Evolutionary conservation across 139 green algal species (phyloP), one percentile per base, ranked within the genome.

Genomic region (Chlamydomonas sp.): DNA sequence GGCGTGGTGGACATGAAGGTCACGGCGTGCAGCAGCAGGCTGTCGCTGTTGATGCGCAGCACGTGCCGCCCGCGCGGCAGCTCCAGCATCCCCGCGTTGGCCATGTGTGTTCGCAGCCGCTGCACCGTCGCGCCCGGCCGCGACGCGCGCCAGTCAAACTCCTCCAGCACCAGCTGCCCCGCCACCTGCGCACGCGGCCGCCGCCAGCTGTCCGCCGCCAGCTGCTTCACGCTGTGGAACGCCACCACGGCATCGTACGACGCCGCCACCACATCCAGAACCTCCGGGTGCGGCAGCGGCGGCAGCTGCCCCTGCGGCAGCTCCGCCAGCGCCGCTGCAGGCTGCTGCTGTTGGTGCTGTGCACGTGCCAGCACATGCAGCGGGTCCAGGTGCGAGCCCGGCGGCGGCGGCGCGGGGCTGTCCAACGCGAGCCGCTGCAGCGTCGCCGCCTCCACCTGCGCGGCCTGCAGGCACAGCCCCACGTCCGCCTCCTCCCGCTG

Each of bases 31-130:
- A 94, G 90, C 71, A 88, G 83, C 16, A 90, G 74, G 1, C 64
- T 14, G 68, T 85, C 77, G 31, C 77, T 83, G 31, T 78, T 85
- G 49, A 95, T 75, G 60, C 90, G 91, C 90, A 96, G 84, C 80
- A 95, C 63, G 85, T 96, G 94, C n/a, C 74, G 63, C 6, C 94
- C 94, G n/a, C 94, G 90, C 2, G 92, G 91, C 78, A 96, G 89
- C 60, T 93, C 88, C 84, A 96, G 82, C 31, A 87, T 85, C 8
- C 78, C 63, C 0, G 85, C 83, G 12, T 84, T 82, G 58, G 88
- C 31, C 74, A 92, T 91, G 18, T 90, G 17, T 1, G 89, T 88
- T 14, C 89, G 89, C 83, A 95, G 78, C 59, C 91, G 89, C 80
- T 89, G 84, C 67, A 89, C 57, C 0, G 92, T 96, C 59, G 58